phyloP scores from a whole-genome alignment of 192 early-diverging fungal species.

The Irineochytrium annulatum region DNA sequence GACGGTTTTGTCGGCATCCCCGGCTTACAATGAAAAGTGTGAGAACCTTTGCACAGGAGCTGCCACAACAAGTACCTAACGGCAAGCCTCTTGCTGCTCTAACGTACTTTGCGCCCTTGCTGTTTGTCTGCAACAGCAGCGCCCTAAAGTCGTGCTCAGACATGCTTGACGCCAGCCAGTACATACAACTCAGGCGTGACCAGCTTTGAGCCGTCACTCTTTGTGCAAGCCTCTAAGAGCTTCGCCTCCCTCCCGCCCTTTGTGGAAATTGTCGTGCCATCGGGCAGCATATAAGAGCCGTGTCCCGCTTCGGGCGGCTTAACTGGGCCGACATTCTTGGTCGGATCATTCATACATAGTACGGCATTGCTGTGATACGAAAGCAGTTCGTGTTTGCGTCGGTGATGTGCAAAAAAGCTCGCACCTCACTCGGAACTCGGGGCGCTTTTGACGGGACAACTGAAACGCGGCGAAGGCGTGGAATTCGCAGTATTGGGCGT shows the following conservation, averaged over 20 bases:
- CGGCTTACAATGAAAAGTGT: not conserved
- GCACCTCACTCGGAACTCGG: not conserved
- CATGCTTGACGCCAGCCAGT: not conserved
- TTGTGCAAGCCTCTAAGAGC: not conserved
- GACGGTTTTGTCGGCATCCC: not conserved
- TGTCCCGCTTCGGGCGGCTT: not conserved
- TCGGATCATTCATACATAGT: not conserved
- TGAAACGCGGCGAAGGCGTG: not conserved
- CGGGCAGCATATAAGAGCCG: not conserved
- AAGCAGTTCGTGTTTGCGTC: not conserved
- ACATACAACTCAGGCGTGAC: not conserved
- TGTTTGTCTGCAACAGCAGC: not conserved
- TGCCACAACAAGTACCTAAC: not conserved
- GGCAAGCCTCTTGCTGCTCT: not conserved
- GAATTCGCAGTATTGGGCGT: not conserved
- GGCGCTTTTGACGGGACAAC: not conserved
- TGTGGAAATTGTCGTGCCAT: not conserved
- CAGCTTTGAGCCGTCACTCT: not conserved
- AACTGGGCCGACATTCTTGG: not conserved
- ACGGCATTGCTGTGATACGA: not conserved
- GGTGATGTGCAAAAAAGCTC: not conserved
- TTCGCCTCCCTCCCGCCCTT: not conserved
- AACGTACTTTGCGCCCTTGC: conserved; percentile 3
- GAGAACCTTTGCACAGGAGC: not conserved
- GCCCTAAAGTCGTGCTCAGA: not conserved